Evolutionary conservation across 2,329 filamentous ascomycete species (phyloP).

Genomic region (Fusarium heterosporum): DNA sequence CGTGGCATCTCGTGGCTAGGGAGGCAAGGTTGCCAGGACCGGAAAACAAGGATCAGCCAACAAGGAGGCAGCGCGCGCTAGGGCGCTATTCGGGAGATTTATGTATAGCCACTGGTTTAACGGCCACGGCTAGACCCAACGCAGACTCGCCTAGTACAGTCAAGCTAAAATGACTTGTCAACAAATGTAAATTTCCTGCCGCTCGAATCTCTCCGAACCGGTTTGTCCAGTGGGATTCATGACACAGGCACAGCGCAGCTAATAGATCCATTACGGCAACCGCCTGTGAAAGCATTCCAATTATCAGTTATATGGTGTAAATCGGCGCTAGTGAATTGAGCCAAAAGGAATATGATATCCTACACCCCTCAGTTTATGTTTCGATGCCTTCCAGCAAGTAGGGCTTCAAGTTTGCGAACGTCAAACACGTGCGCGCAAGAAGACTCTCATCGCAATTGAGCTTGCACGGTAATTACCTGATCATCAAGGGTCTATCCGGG

Average conservation of each 20-base stretch:
- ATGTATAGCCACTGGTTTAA: constrained; percentile 43
- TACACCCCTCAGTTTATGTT: constrained; percentile 14
- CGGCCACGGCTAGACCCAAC: constrained; percentile 32
- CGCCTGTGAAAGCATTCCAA: neutral
- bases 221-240: constrained; percentile 8
- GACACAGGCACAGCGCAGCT: constrained; percentile 8
- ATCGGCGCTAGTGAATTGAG: neutral
- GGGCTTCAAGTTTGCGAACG: constrained; percentile 8
- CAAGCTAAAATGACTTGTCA: constrained; percentile 27
- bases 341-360: constrained; percentile 32
- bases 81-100: neutral
- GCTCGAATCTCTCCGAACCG: constrained; percentile 21
- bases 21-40: constrained; percentile 29
- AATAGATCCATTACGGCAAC: neutral
- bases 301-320: neutral
- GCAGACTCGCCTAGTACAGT: constrained; percentile 21
- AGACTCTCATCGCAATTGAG: constrained; percentile 24
- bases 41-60: constrained; percentile 23
- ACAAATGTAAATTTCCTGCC: constrained; percentile 18
- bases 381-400: constrained; percentile 7
- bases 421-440: constrained; percentile 19
- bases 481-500: constrained; percentile 19
- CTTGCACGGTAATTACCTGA: constrained; percentile 29
- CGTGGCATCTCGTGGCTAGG: constrained; percentile 15
- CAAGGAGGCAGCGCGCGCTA: constrained; percentile 33